Conservation (phyloP, 352 stramenopile genomes). For the Phytophthora lateralis region DNA sequence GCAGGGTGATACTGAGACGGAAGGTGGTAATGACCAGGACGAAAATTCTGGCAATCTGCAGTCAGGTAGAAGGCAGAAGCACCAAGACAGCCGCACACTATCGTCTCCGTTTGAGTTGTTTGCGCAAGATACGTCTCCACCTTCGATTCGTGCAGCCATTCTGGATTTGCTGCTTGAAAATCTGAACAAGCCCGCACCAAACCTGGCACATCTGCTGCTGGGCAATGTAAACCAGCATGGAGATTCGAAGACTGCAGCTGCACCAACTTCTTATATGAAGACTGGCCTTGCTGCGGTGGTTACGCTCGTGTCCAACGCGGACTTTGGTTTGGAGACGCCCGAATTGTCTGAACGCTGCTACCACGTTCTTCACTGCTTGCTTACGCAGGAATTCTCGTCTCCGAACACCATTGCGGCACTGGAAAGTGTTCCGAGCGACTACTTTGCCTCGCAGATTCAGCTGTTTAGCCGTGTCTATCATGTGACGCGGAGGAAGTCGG, state of each 20-base stretch:
- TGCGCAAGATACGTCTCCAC: slow-evolving; percentile 37
- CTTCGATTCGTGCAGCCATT: slow-evolving; percentile 69
- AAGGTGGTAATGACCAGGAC: slow-evolving; percentile 27
- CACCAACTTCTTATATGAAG: slow-evolving; percentile 44
- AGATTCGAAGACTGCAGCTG: slow-evolving; percentile 31
- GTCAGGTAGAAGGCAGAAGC: slow-evolving; percentile 44
- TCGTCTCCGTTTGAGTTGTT: slow-evolving; percentile 56
- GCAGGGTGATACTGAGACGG: slow-evolving; percentile 24
- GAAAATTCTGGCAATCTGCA: slow-evolving; percentile 42
- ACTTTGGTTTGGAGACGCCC: slow-evolving; percentile 71
- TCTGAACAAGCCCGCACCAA: slow-evolving; percentile 73
- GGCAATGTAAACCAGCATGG: slow-evolving; percentile 53
- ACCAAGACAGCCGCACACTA: slow-evolving; percentile 49
- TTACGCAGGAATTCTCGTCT: slow-evolving; percentile 77
- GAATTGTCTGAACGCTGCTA: slow-evolving; percentile 70
- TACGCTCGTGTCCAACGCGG: slow-evolving; percentile 71
- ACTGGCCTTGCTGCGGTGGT: slow-evolving; percentile 71
- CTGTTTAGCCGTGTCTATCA: slow-evolving; percentile 60
- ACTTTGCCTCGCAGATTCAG: slow-evolving; percentile 69
- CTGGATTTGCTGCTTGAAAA: slow-evolving; percentile 83
- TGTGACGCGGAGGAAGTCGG: slow-evolving; percentile 43
- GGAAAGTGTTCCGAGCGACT: slow-evolving; percentile 66
- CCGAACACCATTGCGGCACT: slow-evolving; percentile 52
- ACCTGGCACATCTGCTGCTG: slow-evolving; percentile 76
- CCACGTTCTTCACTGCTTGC: slow-evolving; percentile 64